phyloP scores from a whole-genome alignment of 257 asterid genomes.

The Solanum gracilifrons region DNA sequence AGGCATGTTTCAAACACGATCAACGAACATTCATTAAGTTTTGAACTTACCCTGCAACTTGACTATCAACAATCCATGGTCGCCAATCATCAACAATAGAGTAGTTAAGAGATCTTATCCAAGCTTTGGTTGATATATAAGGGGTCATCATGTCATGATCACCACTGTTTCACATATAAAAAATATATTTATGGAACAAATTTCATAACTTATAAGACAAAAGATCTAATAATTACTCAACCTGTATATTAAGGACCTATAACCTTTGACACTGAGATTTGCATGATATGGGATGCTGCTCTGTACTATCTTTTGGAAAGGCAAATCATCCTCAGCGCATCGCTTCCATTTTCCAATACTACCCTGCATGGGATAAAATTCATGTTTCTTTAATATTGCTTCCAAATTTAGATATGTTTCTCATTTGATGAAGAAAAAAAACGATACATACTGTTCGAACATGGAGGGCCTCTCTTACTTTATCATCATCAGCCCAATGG shows the following conservation, averaged over 20 bases:
- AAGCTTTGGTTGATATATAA: slow-evolving; percentile 13
- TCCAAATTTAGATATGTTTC: neutral
- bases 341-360: neutral
- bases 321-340: neutral
- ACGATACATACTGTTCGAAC: neutral
- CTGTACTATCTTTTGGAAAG: neutral
- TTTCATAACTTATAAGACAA: neutral
- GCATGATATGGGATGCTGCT: neutral
- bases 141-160: slow-evolving; percentile 18
- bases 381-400: neutral
- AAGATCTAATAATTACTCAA: neutral
- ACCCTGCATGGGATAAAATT: neutral
- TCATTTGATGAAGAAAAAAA: neutral
- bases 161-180: slow-evolving; percentile 5
- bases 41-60: slow-evolving; percentile 19
- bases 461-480: slow-evolving; percentile 1
- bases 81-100: slow-evolving; percentile 18
- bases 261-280: slow-evolving; percentile 10
- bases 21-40: neutral
- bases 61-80: slow-evolving; percentile 15
- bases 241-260: slow-evolving; percentile 26
- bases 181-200: neutral
- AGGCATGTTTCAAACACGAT: neutral
- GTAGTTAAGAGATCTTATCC: slow-evolving; percentile 21
- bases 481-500: neutral